phyloP scores from a whole-genome alignment of 805 yeast species.

The Candida parachauliodes region DNA sequence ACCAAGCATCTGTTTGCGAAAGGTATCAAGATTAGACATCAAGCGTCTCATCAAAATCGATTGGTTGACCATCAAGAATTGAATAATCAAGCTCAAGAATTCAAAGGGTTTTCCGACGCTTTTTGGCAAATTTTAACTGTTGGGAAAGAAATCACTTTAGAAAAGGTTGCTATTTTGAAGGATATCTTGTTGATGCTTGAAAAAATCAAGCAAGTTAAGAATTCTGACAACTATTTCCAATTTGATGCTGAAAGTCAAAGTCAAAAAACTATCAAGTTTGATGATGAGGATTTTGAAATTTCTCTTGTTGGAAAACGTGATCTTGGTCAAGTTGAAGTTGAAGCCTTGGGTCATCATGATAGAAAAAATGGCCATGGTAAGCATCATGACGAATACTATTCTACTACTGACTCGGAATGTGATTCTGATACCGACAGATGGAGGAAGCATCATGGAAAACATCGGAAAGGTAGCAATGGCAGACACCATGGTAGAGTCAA shows the following conservation, averaged over 20 bases:
- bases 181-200: conserved; percentile 8
- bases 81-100: conserved; percentile 5
- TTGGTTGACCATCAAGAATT: conserved; percentile 5
- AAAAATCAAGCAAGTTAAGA: conserved; percentile 5
- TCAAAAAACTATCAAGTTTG: conserved; percentile 2
- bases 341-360: conserved; percentile 5
- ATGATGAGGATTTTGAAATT: conserved; percentile 6
- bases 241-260: neutral
- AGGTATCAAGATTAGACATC: conserved; percentile 7
- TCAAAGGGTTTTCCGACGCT: conserved; percentile 7
- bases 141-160: conserved; percentile 8
- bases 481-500: neutral
- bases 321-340: conserved; percentile 1
- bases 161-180: conserved; percentile 8
- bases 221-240: conserved; percentile 1
- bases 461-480: conserved; percentile 1
- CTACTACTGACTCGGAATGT: conserved; percentile 1
- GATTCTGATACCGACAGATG: neutral
- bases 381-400: neutral
- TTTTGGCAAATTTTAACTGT: conserved; percentile 9
- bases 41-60: neutral
- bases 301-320: conserved; percentile 6
- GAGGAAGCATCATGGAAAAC: too few relatives aligned
- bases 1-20: conserved; percentile 3
- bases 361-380: neutral